Base-by-base conservation (phyloP, 1,139 yeast species). In the Suhomyces chickasaworum region DNA sequence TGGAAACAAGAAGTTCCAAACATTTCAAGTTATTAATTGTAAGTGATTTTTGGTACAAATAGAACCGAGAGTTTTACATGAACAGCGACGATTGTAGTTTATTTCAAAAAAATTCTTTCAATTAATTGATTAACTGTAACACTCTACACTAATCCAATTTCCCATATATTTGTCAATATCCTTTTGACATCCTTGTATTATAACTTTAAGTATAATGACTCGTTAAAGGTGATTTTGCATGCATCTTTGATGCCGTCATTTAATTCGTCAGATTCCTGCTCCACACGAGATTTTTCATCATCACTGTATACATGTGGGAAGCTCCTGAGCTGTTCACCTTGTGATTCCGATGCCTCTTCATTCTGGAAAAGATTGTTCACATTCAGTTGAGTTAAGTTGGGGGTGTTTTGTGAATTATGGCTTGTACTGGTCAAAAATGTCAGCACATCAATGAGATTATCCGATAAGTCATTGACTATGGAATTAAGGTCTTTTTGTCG, bases 381-480 rank as follows among this genome's bases (percentile, higher is more conserved):
- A 17, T 39, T 42, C 50, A 47, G 47, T 4, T 42, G 46, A 12
- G 42, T 20, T 33, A 41, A 31, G 37, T 30, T 44, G 12, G 47
- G 50, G 1, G 45, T 43, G 23, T 40, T 20, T 21, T 41, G 44
- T 23, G 50, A 47, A 31, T 40, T 46, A 21, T 44, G 49, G 17
- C 49, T 45, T 2, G 56, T 52, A 34, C 49, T 57, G 46, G 54
- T 65, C 50, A 73, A 60, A 52, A 75, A 74, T 6, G 77, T 64
- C 27, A 75, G 64, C 9, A 74, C 77, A 53, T 75, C 79, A 16
- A 75, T 74, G 45, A 75, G 61, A 44, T 72, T 71, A 41, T 74
- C 78, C 31, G 69, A 68, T 46, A 75, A 63, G 41, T 73, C 77
- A 52, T 70, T 71, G 42, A 75, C 79, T 20, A 75, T 74, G 35